A percentile compares a stretch with the other conserved stretches of the same genome.
These are phyloP conservation scores for Dendrobium chrysotoxum DNA, from an alignment of 106 monocot species.

Conservation along the genomic window DNA sequence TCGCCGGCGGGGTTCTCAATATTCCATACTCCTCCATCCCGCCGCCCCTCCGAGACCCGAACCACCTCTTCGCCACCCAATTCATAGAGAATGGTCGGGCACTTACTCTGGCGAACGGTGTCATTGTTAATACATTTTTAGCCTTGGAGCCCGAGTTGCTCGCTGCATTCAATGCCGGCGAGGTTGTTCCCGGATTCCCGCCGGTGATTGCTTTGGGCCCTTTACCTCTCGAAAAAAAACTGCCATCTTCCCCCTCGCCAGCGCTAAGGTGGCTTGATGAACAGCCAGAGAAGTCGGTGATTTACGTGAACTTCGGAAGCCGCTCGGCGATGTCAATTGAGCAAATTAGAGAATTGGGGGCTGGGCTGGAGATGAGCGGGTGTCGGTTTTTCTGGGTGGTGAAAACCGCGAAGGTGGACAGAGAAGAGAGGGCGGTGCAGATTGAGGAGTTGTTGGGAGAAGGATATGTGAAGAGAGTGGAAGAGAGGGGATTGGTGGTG, in stretches of 20 bases:
- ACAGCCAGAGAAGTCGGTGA: constrained; percentile 47
- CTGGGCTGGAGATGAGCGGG: constrained; percentile 51
- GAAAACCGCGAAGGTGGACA: constrained; percentile 44
- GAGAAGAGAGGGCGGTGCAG: constrained; percentile 19
- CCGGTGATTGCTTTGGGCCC: constrained; percentile 46
- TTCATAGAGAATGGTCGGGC: constrained; percentile 21
- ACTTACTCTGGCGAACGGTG: constrained; percentile 12
- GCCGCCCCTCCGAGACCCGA: constrained; percentile 16
- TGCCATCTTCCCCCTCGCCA: not conserved
- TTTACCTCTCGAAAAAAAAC: not conserved
- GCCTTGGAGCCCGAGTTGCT: constrained; percentile 32
- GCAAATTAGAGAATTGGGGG: constrained; percentile 37
- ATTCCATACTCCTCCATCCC: constrained; percentile 17
- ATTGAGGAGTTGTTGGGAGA: constrained; percentile 31
- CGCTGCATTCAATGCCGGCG: constrained; percentile 22
- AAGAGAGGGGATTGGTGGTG: constrained; percentile 41
- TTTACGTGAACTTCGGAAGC: constrained; percentile 70
- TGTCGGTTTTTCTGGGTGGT: constrained; percentile 60
- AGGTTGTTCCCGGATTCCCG: constrained; percentile 19
- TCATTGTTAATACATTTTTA: constrained; percentile 52
- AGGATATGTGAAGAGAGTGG: constrained; percentile 37
- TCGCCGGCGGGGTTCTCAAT: constrained; percentile 17
- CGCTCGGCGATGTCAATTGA: constrained; percentile 29
- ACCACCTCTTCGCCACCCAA: constrained; percentile 18
- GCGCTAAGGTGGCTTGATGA: constrained; percentile 35